Conservation (phyloP, 495 filamentous ascomycete genomes). For the Opeltia flavorubescens region DNA sequence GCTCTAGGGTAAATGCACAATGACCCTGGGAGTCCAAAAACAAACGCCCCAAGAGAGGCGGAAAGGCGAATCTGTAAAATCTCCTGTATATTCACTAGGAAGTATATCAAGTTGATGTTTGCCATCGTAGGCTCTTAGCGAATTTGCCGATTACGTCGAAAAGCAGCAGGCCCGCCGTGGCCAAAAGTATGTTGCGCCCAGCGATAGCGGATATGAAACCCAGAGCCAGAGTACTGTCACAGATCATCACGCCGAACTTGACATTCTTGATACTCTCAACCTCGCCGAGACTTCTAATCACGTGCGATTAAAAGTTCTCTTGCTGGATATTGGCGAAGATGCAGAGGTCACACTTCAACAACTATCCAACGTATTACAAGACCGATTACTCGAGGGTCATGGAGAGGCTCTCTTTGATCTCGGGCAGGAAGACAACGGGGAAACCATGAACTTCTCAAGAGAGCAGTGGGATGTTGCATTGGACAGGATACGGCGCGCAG, state of each 20-base stretch:
- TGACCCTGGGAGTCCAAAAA: constrained; percentile 43
- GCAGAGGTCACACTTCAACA: constrained; percentile 44
- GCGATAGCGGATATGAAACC: constrained; percentile 31
- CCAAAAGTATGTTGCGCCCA: constrained; percentile 23
- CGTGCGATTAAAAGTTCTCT: constrained; percentile 58
- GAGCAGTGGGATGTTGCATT: constrained; percentile 70
- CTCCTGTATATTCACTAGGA: not conserved
- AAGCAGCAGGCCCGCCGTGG: constrained; percentile 69
- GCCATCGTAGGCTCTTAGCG: constrained; percentile 63
- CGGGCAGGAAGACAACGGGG: constrained; percentile 82
- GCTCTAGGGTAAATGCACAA: constrained; percentile 13
- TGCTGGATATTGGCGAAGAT: constrained; percentile 50
- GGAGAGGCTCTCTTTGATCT: constrained; percentile 87
- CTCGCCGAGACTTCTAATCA: constrained; percentile 61
- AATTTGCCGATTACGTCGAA: constrained; percentile 96
- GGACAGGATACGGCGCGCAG: constrained; percentile 48
- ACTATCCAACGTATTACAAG: constrained; percentile 45
- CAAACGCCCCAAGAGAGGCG: constrained; percentile 60
- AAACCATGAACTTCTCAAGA: constrained; percentile 70
- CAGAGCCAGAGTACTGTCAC: constrained; percentile 25
- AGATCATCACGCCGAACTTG: constrained; percentile 80
- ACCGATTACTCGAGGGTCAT: constrained; percentile 68
- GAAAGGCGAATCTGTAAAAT: constrained; percentile 67
- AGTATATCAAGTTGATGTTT: constrained; percentile 7
- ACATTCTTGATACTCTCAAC: constrained; percentile 76